phyloP scores from a whole-genome alignment of 2,329 filamentous ascomycete species.

The Diaporthe ilicicola region DNA sequence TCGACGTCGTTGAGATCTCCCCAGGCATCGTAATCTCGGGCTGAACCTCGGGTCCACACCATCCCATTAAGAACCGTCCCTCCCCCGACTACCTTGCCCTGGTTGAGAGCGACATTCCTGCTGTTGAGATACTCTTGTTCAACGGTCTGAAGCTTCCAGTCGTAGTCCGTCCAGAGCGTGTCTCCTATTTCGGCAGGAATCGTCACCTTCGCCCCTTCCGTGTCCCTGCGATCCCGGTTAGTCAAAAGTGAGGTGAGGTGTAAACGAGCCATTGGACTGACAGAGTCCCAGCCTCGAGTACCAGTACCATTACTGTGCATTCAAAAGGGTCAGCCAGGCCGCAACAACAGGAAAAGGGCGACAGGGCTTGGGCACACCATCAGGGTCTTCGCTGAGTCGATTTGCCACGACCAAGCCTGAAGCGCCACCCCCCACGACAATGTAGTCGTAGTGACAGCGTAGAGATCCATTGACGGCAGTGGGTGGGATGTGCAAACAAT shows the following conservation, averaged over 20 bases:
- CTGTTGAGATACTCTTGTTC: constrained; percentile 45
- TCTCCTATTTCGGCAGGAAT: constrained; percentile 36
- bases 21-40: constrained; percentile 53
- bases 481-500: constrained; percentile 24
- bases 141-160: constrained; percentile 42
- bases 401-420: constrained; percentile 55
- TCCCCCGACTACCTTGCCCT: constrained; percentile 50
- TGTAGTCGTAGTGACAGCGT: constrained; percentile 43
- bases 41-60: constrained; percentile 50
- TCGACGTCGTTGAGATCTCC: constrained; percentile 50
- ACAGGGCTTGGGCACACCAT: constrained; percentile 23
- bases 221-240: constrained; percentile 19
- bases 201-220: constrained; percentile 31
- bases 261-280: constrained; percentile 10
- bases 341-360: neutral
- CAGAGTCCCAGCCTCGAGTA: constrained; percentile 36
- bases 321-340: neutral
- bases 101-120: constrained; percentile 45
- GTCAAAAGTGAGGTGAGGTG: neutral
- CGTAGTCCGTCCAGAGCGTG: constrained; percentile 36
- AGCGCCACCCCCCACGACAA: constrained; percentile 56
- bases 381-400: constrained; percentile 49
- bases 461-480: constrained; percentile 10
- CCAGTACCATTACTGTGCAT: constrained; percentile 32
- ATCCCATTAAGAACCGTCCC: constrained; percentile 52